Conservation (phyloP, 805 yeast species). For the Huiozyma sinensis region DNA sequence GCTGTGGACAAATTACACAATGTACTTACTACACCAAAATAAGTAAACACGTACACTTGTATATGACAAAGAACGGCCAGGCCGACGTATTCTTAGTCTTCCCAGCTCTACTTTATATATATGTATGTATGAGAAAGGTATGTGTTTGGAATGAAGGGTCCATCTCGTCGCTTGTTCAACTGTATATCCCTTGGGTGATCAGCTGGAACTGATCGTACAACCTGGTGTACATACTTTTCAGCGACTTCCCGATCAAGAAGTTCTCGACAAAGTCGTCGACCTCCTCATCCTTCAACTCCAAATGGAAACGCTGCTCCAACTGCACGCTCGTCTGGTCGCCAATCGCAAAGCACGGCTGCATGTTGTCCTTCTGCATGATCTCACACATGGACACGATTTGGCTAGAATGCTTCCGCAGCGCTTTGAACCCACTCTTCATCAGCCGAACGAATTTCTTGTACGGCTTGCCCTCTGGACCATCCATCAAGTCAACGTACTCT, state of each 20-base stretch:
- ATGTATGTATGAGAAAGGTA: not conserved
- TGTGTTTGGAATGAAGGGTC: too few relatives aligned
- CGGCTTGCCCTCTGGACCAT: constrained; percentile 57
- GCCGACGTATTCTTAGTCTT: too few relatives aligned
- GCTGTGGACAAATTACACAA: too few relatives aligned
- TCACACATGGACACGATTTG: constrained; percentile 77
- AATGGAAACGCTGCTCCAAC: constrained; percentile 70
- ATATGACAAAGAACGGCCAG: too few relatives aligned
- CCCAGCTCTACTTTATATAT: not conserved
- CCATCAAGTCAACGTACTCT: constrained; percentile 83
- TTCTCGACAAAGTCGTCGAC: constrained; percentile 71
- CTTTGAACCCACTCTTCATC: constrained; percentile 63
- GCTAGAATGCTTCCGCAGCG: constrained; percentile 62
- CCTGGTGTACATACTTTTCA: constrained; percentile 83
- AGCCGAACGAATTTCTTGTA: constrained; percentile 51
- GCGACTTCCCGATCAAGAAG: constrained; percentile 63
- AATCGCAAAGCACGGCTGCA: constrained; percentile 81
- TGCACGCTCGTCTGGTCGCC: constrained; percentile 77
- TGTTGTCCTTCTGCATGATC: constrained; percentile 86
- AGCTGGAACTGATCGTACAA: constrained; percentile 92
- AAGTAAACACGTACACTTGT: too few relatives aligned
- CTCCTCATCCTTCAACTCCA: constrained; percentile 54
- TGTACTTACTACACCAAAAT: too few relatives aligned
- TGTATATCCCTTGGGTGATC: constrained; percentile 89
- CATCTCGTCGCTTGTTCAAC: constrained; percentile 23